Evolutionary conservation across 129 eudicot species (phyloP).

Genomic region (Solidago caesia): DNA sequence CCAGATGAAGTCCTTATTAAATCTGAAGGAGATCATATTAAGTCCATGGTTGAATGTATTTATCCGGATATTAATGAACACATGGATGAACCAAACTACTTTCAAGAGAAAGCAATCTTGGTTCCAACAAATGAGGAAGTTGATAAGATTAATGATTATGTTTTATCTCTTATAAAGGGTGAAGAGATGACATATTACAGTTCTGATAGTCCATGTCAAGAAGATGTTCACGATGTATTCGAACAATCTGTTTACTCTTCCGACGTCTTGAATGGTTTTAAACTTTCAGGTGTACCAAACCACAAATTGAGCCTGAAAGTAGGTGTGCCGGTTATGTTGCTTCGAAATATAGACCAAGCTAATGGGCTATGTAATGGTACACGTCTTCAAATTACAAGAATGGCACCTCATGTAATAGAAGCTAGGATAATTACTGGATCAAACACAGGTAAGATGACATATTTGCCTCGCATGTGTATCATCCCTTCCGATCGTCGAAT

Average conservation of each 20-base stretch:
- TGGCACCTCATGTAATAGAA: not conserved
- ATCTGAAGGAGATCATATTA: not conserved
- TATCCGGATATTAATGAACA: not conserved
- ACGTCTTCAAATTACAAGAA: not conserved
- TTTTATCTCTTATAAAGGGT: not conserved
- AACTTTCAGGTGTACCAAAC: not conserved
- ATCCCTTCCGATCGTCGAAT: not conserved
- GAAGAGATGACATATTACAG: not conserved
- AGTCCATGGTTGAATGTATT: not conserved
- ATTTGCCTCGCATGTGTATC: not conserved
- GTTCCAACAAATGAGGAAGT: not conserved
- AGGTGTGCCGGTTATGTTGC: not conserved
- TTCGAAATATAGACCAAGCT: not conserved
- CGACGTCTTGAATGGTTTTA: not conserved
- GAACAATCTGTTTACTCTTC: not conserved
- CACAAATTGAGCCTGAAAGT: not conserved
- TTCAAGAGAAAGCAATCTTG: not conserved
- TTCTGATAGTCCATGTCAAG: not conserved
- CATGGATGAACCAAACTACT: not conserved
- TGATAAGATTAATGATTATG: not conserved
- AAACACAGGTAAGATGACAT: not conserved
- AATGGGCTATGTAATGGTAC: not conserved
- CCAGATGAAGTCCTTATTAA: not conserved
- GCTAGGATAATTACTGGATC: not conserved
- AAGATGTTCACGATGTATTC: not conserved